Evolutionary conservation across 2,329 filamentous ascomycete species (phyloP).

Genomic region (Colletotrichum euphorbiae): DNA sequence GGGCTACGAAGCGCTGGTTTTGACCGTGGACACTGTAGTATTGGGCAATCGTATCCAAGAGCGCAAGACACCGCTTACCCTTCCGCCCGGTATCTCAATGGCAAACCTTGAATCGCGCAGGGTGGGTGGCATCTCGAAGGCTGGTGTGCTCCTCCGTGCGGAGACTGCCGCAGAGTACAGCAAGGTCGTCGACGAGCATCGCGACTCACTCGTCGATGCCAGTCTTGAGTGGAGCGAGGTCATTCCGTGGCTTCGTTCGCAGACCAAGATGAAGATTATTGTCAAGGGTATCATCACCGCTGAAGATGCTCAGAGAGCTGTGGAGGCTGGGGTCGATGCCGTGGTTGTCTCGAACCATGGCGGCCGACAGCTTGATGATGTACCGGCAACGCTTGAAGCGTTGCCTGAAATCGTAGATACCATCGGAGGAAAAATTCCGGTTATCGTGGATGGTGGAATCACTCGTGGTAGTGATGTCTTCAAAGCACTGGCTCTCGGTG

Average conservation of each 20-base stretch:
- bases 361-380: conserved; percentile 40
- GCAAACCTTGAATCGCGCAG: conserved; percentile 40
- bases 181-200: conserved; percentile 22
- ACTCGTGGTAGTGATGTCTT: conserved; percentile 36
- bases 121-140: conserved; percentile 32
- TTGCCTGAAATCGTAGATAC: conserved; percentile 31
- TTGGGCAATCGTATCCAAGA: conserved; percentile 48
- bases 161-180: conserved; percentile 36
- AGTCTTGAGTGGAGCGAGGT: conserved; percentile 43
- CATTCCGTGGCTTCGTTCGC: conserved; percentile 42
- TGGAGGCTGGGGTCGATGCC: conserved; percentile 40
- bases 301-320: conserved; percentile 41
- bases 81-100: conserved; percentile 42
- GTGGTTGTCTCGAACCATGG: conserved; percentile 44
- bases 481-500: conserved; percentile 35
- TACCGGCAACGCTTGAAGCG: conserved; percentile 40
- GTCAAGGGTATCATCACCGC: conserved; percentile 42
- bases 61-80: conserved; percentile 43
- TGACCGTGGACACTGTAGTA: conserved; percentile 47
- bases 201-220: conserved; percentile 36
- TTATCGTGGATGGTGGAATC: conserved; percentile 40
- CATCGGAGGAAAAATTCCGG: conserved; percentile 42
- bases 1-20: conserved; percentile 46
- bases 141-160: conserved; percentile 39
- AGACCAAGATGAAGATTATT: conserved; percentile 44